Evolutionary conservation across 148 eudicot genomes (phyloP).

Genomic region (Linanthus parryae): DNA sequence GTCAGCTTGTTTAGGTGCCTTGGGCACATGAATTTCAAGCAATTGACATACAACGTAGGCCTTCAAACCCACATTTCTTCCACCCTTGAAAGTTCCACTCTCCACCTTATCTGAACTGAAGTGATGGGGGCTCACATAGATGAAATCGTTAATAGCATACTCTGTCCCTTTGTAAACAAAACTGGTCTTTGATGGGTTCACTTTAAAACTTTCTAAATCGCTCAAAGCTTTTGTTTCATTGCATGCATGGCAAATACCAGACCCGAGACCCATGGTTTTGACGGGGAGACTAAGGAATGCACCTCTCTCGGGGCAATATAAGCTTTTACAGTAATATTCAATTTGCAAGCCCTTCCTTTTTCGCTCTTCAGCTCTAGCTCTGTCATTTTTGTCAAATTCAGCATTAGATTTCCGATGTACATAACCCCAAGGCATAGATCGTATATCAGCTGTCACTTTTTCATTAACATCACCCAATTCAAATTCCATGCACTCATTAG

Average conservation of each 20-base stretch:
- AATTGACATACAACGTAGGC: constrained; percentile 82
- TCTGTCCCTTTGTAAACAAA: constrained; percentile 55
- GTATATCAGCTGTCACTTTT: constrained; percentile 39
- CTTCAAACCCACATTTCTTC: constrained; percentile 93
- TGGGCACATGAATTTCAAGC: constrained; percentile 44
- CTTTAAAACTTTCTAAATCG: constrained; percentile 39
- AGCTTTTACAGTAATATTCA: constrained; percentile 80
- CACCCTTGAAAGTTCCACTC: constrained; percentile 55
- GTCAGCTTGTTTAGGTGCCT: constrained; percentile 38
- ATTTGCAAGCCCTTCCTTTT: constrained; percentile 64
- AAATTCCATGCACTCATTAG: constrained; percentile 70
- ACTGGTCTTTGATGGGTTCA: constrained; percentile 49
- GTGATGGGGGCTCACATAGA: constrained; percentile 57
- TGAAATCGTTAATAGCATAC: constrained; percentile 60
- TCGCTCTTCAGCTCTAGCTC: constrained; percentile 80
- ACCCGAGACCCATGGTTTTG: constrained; percentile 58
- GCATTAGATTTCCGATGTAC: constrained; percentile 66
- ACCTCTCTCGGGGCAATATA: constrained; percentile 81
- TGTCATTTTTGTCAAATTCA: constrained; percentile 48
- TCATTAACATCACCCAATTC: constrained; percentile 52
- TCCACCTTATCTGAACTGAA: constrained; percentile 48
- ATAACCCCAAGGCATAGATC: constrained; percentile 68
- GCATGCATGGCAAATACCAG: constrained; percentile 69
- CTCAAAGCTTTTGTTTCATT: constrained; percentile 28
- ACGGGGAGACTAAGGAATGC: constrained; percentile 63